phyloP scores from a whole-genome alignment of 2,329 filamentous ascomycete genomes.

The Neurospora sp. region DNA sequence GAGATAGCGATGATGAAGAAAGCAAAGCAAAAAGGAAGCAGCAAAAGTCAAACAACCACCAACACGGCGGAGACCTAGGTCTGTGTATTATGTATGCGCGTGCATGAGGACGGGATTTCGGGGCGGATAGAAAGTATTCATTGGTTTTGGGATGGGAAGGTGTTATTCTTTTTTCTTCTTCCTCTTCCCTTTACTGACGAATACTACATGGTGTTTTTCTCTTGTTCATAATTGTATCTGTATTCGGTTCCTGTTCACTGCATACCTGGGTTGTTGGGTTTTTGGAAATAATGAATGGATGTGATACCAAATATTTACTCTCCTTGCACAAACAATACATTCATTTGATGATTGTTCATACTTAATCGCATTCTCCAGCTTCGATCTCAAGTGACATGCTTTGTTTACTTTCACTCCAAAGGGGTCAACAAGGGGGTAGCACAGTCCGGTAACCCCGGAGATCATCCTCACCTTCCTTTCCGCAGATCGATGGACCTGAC shows the following conservation, averaged over 20 bases:
- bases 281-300: constrained; percentile 1
- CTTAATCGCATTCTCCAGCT: background rate
- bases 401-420: background rate
- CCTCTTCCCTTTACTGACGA: background rate
- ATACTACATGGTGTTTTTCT: background rate
- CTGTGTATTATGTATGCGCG: background rate
- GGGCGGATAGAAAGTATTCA: background rate
- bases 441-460: background rate
- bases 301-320: background rate
- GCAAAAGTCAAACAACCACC: background rate
- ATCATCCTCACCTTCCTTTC: background rate
- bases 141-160: background rate
- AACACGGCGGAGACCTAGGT: background rate
- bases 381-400: background rate
- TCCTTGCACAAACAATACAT: background rate
- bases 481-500: background rate
- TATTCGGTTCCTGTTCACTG: background rate
- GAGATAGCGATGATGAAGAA: background rate
- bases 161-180: background rate
- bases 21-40: background rate
- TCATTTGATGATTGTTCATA: background rate
- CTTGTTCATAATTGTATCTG: background rate
- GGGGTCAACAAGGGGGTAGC: background rate
- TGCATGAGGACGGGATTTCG: background rate
- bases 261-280: background rate